Evolutionary conservation across 805 yeast genomes (phyloP), one percentile per base, ranked within the genome.

Genomic region (Henningerozyma blattae): DNA sequence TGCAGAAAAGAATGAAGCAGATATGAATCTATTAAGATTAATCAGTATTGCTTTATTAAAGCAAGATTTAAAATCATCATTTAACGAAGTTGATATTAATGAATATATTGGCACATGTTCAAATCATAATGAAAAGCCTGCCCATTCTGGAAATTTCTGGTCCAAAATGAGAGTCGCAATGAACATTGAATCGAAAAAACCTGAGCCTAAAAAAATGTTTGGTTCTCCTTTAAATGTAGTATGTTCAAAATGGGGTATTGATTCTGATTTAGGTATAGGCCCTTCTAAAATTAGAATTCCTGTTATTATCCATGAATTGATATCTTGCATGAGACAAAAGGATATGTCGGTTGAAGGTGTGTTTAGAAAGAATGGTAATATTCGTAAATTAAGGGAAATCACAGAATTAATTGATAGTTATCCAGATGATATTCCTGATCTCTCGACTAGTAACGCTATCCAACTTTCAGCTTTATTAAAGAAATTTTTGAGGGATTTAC

Each of bases 331-430:
- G 64, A 72, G 83, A 34, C 89, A 80, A 39, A 85, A 83, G 66
- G 97, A 91, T 58, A 74, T 89, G 79, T 83, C 96, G 3, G 86
- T 77, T 20, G 98, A 91, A 57, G 98, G 98, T 39, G 79, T 91
- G 4, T 91, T 91, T 68, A 73, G 99, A 48, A 80, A 87, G 51
- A 91, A 91, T 52, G 99, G 99, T 49, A 91, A 91, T 52, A 87
- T 91, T 50, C 75, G 86, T 46, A 70, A 82, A 30, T 63, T 89
- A 33, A 73, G 79, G 45, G 82, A 77, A 43, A 60, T 87, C 37
- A 71, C 85, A 0, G 84, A 75, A 34, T 68, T 64, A 31, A 78
- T 89, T 43, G 91, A 91, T 57, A 63, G 68, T 30, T 66, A 70
- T 44, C 94, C 95, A 2, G 68, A 74, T 16, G 71, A 65, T 36